Base-by-base conservation (phyloP, 2,329 filamentous ascomycete species). In the Talaromyces sp. region DNA sequence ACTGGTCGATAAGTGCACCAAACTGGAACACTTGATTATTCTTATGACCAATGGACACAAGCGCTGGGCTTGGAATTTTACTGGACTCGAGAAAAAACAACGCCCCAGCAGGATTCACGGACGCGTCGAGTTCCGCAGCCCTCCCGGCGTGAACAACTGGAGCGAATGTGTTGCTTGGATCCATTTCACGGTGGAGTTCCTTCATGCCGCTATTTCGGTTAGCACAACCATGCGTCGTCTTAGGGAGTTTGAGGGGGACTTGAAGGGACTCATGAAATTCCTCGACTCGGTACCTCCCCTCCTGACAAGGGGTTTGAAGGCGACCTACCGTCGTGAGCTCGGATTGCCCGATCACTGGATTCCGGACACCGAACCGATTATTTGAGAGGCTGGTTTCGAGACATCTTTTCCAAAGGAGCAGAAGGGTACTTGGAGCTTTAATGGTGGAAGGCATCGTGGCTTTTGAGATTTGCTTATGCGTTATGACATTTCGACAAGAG, bases 131-230 rank as follows among this genome's bases (percentile, higher is more conserved):
- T 62, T 54, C 36, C 47, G 45, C 3, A 62, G 45, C 25, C 60
- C 60, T 5, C 60, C 60, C 10, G 47, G 19, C 25, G 60, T 62
- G 13, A 25, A 43, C 17, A 54, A 54, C 25, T 54, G 47, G 19
- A 22, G 43, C 31, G 60, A 62, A 6, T 62, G 60, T 4, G 22
- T 11, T 2, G 60, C 60, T n/a, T 62, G 60, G 60, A 54, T 62
- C 17, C 25, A 62, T 19, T 62, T 62, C 22, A 38, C 45, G 3
- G 1, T 62, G 29, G 60, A 62, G 11, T 62, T 62, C 25, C 47
- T 62, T 2, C 45, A 62, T 43, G 60, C 60, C 7, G 34, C 60
- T 1, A 54, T 62, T 31, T 53, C 25, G 4, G 19, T 22, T 1
- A 25, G 13, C 8, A 22, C 47, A 4, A 27, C 34, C 4, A 34